phyloP scores from a whole-genome alignment of 305 asterid genomes.

The Fraxinus dipetala region DNA sequence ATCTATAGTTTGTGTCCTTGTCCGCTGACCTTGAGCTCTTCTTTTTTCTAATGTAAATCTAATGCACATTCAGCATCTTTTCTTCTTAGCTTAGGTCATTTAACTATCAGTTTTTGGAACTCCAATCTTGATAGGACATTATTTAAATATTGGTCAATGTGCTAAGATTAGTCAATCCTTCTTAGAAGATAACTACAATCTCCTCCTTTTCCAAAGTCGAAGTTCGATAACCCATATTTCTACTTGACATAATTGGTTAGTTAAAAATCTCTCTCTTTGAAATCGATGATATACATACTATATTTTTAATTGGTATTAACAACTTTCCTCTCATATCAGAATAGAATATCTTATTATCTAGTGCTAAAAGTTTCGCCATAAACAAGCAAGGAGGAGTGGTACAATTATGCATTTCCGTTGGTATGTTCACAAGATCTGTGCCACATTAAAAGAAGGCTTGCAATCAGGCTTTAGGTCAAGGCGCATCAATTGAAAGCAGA shows the following conservation, averaged over 20 bases:
- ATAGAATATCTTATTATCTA: no score
- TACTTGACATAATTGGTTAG: background rate
- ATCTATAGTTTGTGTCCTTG: constrained; percentile 23
- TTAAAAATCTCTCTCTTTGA: no score
- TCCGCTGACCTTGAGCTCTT: constrained; percentile 22
- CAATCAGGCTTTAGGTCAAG: background rate
- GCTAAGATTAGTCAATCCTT: background rate
- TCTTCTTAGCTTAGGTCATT: background rate
- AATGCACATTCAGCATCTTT: background rate
- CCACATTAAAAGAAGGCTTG: no score
- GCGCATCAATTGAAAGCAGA: background rate
- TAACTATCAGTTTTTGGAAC: background rate
- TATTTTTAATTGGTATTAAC: background rate
- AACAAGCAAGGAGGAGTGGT: background rate
- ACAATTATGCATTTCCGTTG: background rate
- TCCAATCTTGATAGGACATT: background rate
- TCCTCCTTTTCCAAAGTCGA: background rate
- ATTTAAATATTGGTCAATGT: background rate
- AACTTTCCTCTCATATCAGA: background rate
- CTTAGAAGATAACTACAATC: background rate
- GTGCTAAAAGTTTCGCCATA: background rate
- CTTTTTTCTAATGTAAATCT: background rate
- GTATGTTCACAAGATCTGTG: background rate
- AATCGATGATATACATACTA: background rate
- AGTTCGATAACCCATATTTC: background rate